A percentile compares a stretch with the other conserved stretches of the same genome.
phyloP scores from a whole-genome alignment of 2,329 filamentous ascomycete genomes.

The Whalleya microplaca region DNA sequence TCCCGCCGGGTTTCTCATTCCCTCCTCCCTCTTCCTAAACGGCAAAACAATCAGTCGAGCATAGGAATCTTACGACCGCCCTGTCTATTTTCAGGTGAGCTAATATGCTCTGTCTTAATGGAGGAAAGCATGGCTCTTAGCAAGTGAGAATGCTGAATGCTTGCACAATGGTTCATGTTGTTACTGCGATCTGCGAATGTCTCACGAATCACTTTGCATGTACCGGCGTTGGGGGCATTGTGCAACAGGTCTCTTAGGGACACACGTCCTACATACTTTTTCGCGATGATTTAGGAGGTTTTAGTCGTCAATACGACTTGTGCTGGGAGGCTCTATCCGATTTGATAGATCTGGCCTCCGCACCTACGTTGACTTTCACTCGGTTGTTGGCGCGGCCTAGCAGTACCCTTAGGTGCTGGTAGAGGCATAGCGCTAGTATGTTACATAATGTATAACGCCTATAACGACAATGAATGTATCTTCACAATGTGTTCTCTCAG shows the following conservation, averaged over 20 bases:
- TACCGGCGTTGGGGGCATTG: conserved; percentile 24
- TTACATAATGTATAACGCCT: neutral
- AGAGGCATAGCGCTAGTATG: neutral
- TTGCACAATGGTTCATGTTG: conserved; percentile 3
- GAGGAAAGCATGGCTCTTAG: neutral
- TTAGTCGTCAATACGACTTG: too few relatives aligned
- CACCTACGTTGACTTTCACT: neutral
- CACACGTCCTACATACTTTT: neutral
- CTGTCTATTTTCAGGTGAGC: neutral
- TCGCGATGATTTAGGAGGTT: neutral
- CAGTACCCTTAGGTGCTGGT: neutral
- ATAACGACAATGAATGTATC: neutral
- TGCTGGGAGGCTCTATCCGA: neutral
- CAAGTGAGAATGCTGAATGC: neutral
- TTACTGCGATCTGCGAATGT: conserved; percentile 5
- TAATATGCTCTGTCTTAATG: neutral
- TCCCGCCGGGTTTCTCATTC: conserved; percentile 50
- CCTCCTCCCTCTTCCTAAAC: conserved; percentile 34
- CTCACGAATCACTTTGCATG: conserved; percentile 25
- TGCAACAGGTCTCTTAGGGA: conserved; percentile 6
- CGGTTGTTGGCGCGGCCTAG: neutral
- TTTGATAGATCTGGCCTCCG: neutral
- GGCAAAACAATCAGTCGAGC: conserved; percentile 16
- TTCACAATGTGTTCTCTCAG: neutral
- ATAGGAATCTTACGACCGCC: neutral